Conservation (phyloP, 2,329 filamentous ascomycete genomes). For the Lachnellula subtilissima region DNA sequence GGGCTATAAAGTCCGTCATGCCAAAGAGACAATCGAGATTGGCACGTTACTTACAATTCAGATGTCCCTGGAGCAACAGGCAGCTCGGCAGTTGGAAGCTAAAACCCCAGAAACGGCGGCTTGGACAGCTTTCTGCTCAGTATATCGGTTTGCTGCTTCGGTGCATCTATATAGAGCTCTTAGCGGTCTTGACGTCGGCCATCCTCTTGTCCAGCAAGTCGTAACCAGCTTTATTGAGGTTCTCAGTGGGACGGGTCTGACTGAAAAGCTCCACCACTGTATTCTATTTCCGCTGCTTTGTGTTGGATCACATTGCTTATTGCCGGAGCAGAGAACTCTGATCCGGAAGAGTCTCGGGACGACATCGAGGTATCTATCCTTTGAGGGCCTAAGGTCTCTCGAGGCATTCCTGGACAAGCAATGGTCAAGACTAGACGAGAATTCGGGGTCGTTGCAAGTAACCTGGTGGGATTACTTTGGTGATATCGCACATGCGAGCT, state of each 20-base stretch:
- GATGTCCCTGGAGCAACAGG: slow-evolving; percentile 23
- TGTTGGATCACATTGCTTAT: slow-evolving; percentile 34
- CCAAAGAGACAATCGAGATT: slow-evolving; percentile 20
- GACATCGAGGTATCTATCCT: slow-evolving; percentile 22
- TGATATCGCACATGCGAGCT: slow-evolving; percentile 25
- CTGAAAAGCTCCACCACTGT: slow-evolving; percentile 37
- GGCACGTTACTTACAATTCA: slow-evolving; percentile 24
- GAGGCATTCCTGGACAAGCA: slow-evolving; percentile 21
- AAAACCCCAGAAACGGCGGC: slow-evolving; percentile 23
- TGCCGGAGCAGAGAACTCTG: slow-evolving; percentile 26
- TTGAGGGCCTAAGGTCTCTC: slow-evolving; percentile 24
- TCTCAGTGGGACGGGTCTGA: slow-evolving; percentile 34
- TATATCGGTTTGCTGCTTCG: slow-evolving; percentile 32
- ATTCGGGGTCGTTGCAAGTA: slow-evolving; percentile 6
- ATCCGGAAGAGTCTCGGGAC: slow-evolving; percentile 22
- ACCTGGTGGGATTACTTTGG: slow-evolving; percentile 27
- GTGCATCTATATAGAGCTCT: slow-evolving; percentile 41
- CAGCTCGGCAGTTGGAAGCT: slow-evolving; percentile 14
- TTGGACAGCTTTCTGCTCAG: slow-evolving; percentile 37
- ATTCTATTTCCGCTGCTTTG: slow-evolving; percentile 37
- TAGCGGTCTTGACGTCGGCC: slow-evolving; percentile 35
- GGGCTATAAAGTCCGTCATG: slow-evolving; percentile 29
- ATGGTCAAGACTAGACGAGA: slow-evolving; percentile 22
- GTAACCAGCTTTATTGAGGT: slow-evolving; percentile 35
- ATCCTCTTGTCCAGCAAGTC: slow-evolving; percentile 38